Conservation (phyloP, 192 early-diverging fungal genomes). For the Backusella tarrabulga region DNA sequence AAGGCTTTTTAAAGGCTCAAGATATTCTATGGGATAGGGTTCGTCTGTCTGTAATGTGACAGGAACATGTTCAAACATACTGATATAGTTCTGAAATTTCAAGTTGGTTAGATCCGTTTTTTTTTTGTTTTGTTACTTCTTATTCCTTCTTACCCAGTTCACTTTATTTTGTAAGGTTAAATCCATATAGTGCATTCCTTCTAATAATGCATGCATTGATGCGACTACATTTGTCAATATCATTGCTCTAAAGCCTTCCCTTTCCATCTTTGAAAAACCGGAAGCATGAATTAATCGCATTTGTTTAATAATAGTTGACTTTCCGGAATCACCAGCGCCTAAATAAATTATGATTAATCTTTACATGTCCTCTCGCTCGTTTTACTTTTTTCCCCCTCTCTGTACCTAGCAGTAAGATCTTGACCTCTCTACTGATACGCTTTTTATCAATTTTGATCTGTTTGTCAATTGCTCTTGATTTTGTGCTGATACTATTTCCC, state of each 20-base stretch:
- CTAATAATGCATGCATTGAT: constrained; percentile 51
- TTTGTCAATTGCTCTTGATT: constrained; percentile 48
- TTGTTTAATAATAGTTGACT: constrained; percentile 53
- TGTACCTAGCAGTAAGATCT: constrained; percentile 66
- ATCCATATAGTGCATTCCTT: constrained; percentile 30
- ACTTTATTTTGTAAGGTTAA: constrained; percentile 33
- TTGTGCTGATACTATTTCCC: neutral
- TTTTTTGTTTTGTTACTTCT: neutral
- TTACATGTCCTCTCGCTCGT: neutral
- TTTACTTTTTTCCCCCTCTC: neutral
- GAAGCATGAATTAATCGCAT: constrained; percentile 39
- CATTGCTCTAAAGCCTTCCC: constrained; percentile 44
- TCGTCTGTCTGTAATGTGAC: constrained; percentile 28
- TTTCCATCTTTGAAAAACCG: constrained; percentile 16
- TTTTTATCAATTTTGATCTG: constrained; percentile 59
- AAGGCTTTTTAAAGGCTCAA: constrained; percentile 42
- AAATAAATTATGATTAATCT: neutral
- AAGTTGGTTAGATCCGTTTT: neutral
- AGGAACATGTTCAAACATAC: constrained; percentile 38
- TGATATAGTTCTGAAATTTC: constrained; percentile 15
- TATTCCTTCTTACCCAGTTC: constrained; percentile 6
- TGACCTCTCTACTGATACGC: constrained; percentile 59
- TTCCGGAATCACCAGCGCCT: constrained; percentile 56
- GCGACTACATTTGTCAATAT: constrained; percentile 45
- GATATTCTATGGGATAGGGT: constrained; percentile 43